Conservation (phyloP, 176 grass and related monocot species). For the Bolboschoenus planiculmis region DNA sequence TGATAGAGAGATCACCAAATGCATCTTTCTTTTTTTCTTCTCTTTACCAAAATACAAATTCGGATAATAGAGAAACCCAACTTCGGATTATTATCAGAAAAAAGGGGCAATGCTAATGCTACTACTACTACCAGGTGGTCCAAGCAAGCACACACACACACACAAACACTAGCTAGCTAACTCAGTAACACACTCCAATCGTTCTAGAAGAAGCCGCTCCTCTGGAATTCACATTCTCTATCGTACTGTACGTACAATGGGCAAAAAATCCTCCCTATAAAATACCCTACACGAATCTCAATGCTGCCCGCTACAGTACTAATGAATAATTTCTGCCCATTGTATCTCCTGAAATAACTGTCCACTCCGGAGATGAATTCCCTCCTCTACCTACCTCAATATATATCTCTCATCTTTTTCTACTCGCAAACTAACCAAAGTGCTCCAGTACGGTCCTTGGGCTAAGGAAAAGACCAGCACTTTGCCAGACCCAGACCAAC, state of each 20-base stretch:
- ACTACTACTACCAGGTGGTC: slow-evolving; percentile 8
- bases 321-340: no score
- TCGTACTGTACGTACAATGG: no score
- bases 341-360: no score
- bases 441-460: slow-evolving; percentile 5
- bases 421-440: slow-evolving; percentile 23
- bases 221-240: no score
- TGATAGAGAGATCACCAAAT: slow-evolving; percentile 30
- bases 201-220: slow-evolving; percentile 77
- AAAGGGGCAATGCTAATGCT: background rate
- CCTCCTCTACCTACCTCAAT: slow-evolving; percentile 21
- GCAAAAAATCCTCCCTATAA: no score
- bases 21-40: background rate
- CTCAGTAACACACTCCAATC: slow-evolving; percentile 25
- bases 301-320: no score
- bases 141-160: background rate
- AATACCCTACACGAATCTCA: no score
- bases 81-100: background rate
- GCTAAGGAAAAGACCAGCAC: background rate
- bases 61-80: slow-evolving; percentile 17
- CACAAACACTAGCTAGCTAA: background rate
- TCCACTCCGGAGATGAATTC: no score
- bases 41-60: background rate
- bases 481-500: background rate
- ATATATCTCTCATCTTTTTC: background rate